phyloP scores from a whole-genome alignment of 352 stramenopile genomes.

The Globisporangium mamillatum region DNA sequence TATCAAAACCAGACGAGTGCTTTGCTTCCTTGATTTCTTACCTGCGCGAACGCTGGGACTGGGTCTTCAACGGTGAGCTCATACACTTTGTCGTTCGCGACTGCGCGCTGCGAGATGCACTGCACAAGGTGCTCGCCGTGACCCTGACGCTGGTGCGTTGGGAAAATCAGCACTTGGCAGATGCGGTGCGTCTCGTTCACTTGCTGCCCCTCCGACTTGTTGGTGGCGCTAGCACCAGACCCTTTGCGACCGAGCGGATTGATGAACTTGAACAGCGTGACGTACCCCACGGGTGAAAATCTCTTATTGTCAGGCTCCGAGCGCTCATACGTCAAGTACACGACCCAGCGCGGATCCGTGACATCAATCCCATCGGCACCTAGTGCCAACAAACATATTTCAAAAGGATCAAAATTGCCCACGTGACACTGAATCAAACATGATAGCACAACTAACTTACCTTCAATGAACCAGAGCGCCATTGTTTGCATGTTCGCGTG shows the following conservation, averaged over 20 bases:
- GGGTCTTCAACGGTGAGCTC: slow-evolving; percentile 86
- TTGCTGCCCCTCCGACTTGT: slow-evolving; percentile 12
- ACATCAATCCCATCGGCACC: slow-evolving; percentile 75
- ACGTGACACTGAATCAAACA: background rate
- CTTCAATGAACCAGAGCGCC: slow-evolving; percentile 86
- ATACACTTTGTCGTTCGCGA: slow-evolving; percentile 57
- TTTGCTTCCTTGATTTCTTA: background rate
- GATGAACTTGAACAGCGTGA: slow-evolving; percentile 84
- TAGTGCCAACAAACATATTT: slow-evolving; percentile 15
- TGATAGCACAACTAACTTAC: slow-evolving; percentile 12
- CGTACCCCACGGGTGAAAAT: slow-evolving; percentile 57
- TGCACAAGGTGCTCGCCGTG: slow-evolving; percentile 76
- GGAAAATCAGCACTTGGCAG: slow-evolving; percentile 81
- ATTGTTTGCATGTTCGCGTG: slow-evolving; percentile 68
- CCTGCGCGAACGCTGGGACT: slow-evolving; percentile 62
- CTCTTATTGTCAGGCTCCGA: slow-evolving; percentile 2
- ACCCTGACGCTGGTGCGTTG: slow-evolving; percentile 74
- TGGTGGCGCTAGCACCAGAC: background rate
- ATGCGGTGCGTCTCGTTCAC: slow-evolving; percentile 79
- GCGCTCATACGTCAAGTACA: slow-evolving; percentile 79
- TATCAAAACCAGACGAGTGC: background rate
- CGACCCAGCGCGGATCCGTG: slow-evolving; percentile 63
- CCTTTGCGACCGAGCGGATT: slow-evolving; percentile 68
- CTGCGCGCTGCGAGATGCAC: slow-evolving; percentile 52
- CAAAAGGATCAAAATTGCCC: slow-evolving; percentile 1